Percentiles rank a stretch among this genome's conserved stretches.
phyloP scores from a whole-genome alignment of 2,329 filamentous ascomycete genomes.

The Fusarium austroafricanum region DNA sequence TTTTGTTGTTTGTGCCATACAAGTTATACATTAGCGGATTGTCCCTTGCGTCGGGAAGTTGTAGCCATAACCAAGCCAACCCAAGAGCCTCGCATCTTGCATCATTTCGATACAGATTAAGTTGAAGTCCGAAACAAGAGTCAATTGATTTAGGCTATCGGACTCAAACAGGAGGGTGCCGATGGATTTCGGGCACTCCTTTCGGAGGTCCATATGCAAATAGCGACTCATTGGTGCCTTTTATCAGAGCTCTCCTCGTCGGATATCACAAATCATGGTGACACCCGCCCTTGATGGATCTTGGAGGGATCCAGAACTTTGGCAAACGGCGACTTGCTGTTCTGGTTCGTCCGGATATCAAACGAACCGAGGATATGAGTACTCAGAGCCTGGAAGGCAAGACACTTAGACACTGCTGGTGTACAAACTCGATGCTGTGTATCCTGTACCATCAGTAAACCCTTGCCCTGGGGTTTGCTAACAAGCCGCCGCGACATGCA shows the following conservation, averaged over 20 bases:
- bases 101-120: slow-evolving; percentile 33
- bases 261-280: slow-evolving; percentile 40
- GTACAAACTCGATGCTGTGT: slow-evolving; percentile 18
- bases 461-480: slow-evolving; percentile 1
- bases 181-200: slow-evolving; percentile 43
- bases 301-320: slow-evolving; percentile 17
- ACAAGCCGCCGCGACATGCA: slow-evolving; percentile 1
- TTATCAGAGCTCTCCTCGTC: slow-evolving; percentile 23
- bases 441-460: background rate
- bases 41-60: slow-evolving; percentile 39
- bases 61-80: slow-evolving; percentile 13
- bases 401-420: slow-evolving; percentile 7
- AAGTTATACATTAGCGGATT: slow-evolving; percentile 2
- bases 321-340: slow-evolving; percentile 5
- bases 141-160: slow-evolving; percentile 2
- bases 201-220: slow-evolving; percentile 5
- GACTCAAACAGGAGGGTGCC: slow-evolving; percentile 19
- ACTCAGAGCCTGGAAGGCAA: background rate
- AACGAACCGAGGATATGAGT: slow-evolving; percentile 24
- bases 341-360: slow-evolving; percentile 29
- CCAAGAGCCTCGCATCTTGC: slow-evolving; percentile 34
- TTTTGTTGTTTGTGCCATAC: slow-evolving; percentile 8
- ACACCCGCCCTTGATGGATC: slow-evolving; percentile 17
- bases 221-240: slow-evolving; percentile 1
- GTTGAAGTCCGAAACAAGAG: slow-evolving; percentile 13